These are phyloP conservation scores for Aristolochia contorta DNA, from an alignment of 164 flowering plant species.

Conservation along the genomic window DNA sequence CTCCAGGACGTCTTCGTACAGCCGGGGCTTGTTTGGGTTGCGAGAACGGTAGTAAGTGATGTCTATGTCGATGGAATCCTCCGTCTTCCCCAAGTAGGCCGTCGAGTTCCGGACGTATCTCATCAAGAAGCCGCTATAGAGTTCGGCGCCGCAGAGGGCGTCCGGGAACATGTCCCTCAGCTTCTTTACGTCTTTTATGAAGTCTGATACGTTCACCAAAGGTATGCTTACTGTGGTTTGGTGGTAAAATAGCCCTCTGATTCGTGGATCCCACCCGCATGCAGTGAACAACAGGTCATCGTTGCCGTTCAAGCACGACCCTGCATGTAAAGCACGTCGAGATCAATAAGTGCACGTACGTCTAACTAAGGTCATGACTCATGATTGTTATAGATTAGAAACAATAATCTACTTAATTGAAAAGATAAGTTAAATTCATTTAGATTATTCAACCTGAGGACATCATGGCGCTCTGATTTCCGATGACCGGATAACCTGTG, in stretches of 20 bases:
- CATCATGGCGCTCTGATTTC: slow-evolving; percentile 2
- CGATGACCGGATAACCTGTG: slow-evolving; percentile 7
- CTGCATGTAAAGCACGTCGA: too few relatives aligned
- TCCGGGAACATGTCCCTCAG: slow-evolving; percentile 3
- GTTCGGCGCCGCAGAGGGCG: slow-evolving; percentile 7
- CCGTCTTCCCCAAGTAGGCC: slow-evolving; percentile 7
- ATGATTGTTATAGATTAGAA: too few relatives aligned
- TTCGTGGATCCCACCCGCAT: slow-evolving; percentile 9
- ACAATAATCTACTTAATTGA: too few relatives aligned
- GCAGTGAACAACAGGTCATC: slow-evolving; percentile 3
- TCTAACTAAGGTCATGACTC: too few relatives aligned
- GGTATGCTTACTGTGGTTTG: slow-evolving; percentile 8
- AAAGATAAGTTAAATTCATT: not conserved
- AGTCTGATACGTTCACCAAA: not conserved
- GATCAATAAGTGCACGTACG: too few relatives aligned
- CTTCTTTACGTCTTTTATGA: slow-evolving; percentile 4
- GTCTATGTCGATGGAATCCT: slow-evolving; percentile 7
- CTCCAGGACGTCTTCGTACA: slow-evolving; percentile 8
- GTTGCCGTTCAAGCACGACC: slow-evolving; percentile 4
- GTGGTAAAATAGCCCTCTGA: slow-evolving; percentile 3
- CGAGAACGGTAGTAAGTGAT: slow-evolving; percentile 7
- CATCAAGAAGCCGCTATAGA: slow-evolving; percentile 6
- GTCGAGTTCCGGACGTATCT: slow-evolving; percentile 6
- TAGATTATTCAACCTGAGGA: slow-evolving; percentile 1
- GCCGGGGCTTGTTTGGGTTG: slow-evolving; percentile 1